Conservation (phyloP, 768 basidiomycete species). For the Kwoniella pini region DNA sequence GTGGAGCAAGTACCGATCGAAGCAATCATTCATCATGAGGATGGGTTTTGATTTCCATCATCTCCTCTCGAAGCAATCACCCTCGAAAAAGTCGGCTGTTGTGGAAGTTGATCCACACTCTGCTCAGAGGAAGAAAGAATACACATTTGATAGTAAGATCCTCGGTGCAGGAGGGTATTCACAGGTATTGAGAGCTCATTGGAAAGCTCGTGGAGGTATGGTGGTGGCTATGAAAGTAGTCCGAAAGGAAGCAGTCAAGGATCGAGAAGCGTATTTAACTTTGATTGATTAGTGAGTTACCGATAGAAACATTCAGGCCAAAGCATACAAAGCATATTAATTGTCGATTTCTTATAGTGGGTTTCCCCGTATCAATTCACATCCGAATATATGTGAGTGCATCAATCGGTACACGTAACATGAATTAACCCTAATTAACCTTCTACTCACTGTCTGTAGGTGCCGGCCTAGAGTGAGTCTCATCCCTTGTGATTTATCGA, state of each 20-base stretch:
- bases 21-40: too few species aligned
- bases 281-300: conserved; percentile 22
- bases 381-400: conserved; percentile 36
- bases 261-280: conserved; percentile 33
- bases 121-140: conserved; percentile 16
- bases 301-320: not conserved
- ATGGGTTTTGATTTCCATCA: conserved; percentile 8
- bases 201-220: conserved; percentile 16
- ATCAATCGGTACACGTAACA: not conserved
- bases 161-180: conserved; percentile 18
- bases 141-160: not conserved
- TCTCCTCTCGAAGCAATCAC: not conserved
- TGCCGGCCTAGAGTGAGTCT: conserved; percentile 29
- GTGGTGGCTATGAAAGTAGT: conserved; percentile 35
- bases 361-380: conserved; percentile 25
- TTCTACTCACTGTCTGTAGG: conserved; percentile 2
- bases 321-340: not conserved
- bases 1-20: too few species aligned
- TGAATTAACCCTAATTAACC: not conserved
- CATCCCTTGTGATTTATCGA: not conserved
- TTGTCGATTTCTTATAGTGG: conserved; percentile 11
- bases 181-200: conserved; percentile 18
- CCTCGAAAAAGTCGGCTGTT: not conserved
- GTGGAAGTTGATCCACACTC: conserved; percentile 4
- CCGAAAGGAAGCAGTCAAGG: conserved; percentile 33